Evolutionary conservation across 257 asterid genomes (phyloP), one percentile per base, ranked within the genome.

Genomic region (Lavandula angustifolia): DNA sequence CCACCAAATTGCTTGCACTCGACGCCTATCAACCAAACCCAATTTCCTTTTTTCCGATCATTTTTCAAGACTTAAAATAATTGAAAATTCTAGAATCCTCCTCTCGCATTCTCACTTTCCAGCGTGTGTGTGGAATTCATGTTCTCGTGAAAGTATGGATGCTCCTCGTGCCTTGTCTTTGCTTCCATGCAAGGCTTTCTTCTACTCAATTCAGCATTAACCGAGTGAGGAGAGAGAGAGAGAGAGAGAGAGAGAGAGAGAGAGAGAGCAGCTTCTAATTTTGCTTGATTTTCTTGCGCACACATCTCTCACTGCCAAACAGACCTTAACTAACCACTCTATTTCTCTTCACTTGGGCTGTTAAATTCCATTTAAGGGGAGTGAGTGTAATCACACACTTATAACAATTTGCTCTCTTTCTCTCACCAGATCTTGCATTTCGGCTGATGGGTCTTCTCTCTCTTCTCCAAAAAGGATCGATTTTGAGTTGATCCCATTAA

Each of bases 131-230:
- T 33, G 42, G 55, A 18, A 35, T 18, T n/a, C 7, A 22, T 31
- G 22, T 62, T 58, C 73, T 79, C 70, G 64, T 16, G 76, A 67
- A 5, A 73, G 66, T 60, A 40, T 61, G 73, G 31, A 1, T 65
- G 44, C 14, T 56, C 76, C 62, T 67, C 73, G 74, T 59, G 77
- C 72, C 55, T 35, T 73, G 73, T 73, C 77, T 82, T 80, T 77
- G 76, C 81, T 79, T 75, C 86, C 89, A 82, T 79, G 87, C 91
- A 85, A 80, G 82, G 72, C 76, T 79, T 70, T 53, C 69, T 54
- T 62, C 70, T 53, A 34, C 66, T 66, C 70, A 13, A 54, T 60
- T 65, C 67, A 48, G 47, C 27, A 41, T 65, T 71, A 17, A 54
- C 52, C 59, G 57, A 50, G 43, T 68, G 16, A 5, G 1, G 27